Percentiles rank a stretch among this genome's conserved stretches.
Evolutionary conservation across 2,329 filamentous ascomycete species (phyloP).

Genomic region (Aspergillus fumigatus): DNA sequence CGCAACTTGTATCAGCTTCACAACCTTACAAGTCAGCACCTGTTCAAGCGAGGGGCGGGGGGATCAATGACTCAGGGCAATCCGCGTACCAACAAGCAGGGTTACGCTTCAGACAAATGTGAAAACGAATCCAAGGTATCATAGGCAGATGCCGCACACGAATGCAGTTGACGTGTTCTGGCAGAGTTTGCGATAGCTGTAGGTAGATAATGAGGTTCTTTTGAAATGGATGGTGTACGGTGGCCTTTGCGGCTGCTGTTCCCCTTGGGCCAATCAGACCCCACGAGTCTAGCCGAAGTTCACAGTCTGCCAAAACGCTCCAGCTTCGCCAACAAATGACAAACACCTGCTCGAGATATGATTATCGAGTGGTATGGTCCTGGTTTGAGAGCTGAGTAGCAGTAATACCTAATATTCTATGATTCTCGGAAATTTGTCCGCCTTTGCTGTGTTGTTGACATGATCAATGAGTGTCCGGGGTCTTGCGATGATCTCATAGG

Average conservation of each 20-base stretch:
- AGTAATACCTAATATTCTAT: neutral
- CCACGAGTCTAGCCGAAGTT: constrained; percentile 18
- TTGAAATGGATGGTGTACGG: constrained; percentile 27
- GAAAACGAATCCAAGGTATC: neutral
- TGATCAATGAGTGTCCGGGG: neutral
- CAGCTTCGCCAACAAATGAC: neutral
- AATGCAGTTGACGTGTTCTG: constrained; percentile 12
- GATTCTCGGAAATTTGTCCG: neutral
- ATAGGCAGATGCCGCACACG: constrained; percentile 9
- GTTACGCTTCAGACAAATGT: neutral
- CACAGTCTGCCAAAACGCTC: neutral
- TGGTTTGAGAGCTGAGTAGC: neutral
- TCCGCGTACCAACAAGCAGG: constrained; percentile 16
- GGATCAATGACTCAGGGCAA: constrained; percentile 8
- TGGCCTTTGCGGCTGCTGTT: constrained; percentile 32
- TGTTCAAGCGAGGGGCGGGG: constrained; percentile 6
- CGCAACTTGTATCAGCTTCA: constrained; percentile 17
- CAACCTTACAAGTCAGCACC: constrained; percentile 20
- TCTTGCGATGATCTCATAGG: neutral
- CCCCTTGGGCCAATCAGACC: constrained; percentile 30
- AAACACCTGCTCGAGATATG: neutral
- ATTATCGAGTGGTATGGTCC: neutral
- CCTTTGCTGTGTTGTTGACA: neutral
- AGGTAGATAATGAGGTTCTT: constrained; percentile 7
- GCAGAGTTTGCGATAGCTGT: constrained; percentile 7